A percentile compares a stretch with the other conserved stretches of the same genome.
These are phyloP conservation scores for Penicillium diatomitis DNA, from an alignment of 495 filamentous ascomycete species.

Conservation along the genomic window DNA sequence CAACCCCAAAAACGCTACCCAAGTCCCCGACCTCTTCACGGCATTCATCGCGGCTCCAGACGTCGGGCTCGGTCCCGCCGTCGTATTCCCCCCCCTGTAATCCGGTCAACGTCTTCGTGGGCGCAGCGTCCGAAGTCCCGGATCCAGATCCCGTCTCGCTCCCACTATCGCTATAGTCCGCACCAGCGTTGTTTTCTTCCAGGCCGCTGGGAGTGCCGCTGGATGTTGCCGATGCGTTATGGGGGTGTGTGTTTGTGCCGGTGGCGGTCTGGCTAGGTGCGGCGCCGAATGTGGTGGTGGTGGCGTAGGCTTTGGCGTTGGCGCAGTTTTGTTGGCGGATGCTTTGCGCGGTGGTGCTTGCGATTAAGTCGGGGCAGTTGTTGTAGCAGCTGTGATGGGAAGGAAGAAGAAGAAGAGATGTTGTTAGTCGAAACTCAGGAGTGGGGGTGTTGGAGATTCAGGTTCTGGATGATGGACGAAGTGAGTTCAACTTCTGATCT, in stretches of 20 bases:
- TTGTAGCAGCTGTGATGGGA: slow-evolving; percentile 11
- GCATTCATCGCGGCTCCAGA: slow-evolving; percentile 6
- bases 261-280: neutral
- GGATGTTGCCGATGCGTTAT: neutral
- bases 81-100: neutral
- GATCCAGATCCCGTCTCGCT: neutral
- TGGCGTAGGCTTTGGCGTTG: slow-evolving; percentile 16
- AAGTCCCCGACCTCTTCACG: slow-evolving; percentile 6
- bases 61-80: slow-evolving; percentile 4
- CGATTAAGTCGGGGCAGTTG: slow-evolving; percentile 11
- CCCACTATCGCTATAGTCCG: neutral
- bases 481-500: too few species aligned
- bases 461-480: too few species aligned
- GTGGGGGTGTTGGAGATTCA: neutral
- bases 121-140: neutral
- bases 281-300: slow-evolving; percentile 1
- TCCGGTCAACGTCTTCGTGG: slow-evolving; percentile 5
- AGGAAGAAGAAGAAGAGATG: neutral
- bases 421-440: neutral
- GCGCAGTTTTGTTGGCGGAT: slow-evolving; percentile 12
- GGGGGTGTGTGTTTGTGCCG: too few species aligned
- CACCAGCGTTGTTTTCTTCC: neutral
- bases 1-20: slow-evolving; percentile 15
- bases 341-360: slow-evolving; percentile 5
- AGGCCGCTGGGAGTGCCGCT: neutral